phyloP scores from a whole-genome alignment of 1,139 yeast genomes.

The Scheffersomyces illinoinensis region DNA sequence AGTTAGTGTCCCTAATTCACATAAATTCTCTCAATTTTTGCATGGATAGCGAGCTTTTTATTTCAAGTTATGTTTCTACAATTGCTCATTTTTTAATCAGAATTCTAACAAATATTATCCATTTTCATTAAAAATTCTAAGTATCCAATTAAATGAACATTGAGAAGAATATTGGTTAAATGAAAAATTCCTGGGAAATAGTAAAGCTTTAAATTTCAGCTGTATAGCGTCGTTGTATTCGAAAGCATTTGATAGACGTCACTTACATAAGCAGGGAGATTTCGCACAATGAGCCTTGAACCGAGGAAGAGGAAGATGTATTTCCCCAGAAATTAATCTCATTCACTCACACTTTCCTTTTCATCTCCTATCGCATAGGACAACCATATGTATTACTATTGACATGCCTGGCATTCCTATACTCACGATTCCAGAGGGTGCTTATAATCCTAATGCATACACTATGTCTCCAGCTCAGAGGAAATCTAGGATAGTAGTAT shows the following conservation, averaged over 20 bases:
- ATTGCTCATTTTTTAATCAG: too few species aligned
- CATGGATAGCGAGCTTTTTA: too few species aligned
- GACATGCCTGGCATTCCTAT: slow-evolving; percentile 24
- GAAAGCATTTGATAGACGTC: too few species aligned
- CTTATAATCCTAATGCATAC: slow-evolving; percentile 37
- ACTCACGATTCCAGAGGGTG: slow-evolving; percentile 45
- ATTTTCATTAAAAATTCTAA: background rate
- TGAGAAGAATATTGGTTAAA: too few species aligned
- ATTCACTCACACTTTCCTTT: background rate
- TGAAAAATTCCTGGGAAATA: too few species aligned
- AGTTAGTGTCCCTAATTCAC: too few species aligned
- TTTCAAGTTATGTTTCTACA: too few species aligned
- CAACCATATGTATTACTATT: too few species aligned
- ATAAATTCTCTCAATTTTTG: too few species aligned
- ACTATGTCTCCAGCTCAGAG: slow-evolving; percentile 14
- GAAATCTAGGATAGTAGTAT: slow-evolving; percentile 29
- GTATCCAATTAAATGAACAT: background rate
- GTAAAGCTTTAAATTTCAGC: background rate
- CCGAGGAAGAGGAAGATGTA: background rate
- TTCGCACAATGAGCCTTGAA: background rate
- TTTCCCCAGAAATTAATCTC: background rate
- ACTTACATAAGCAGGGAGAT: background rate
- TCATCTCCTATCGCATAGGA: background rate
- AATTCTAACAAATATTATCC: background rate
- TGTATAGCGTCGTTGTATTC: background rate